Conservation (phyloP, 2,329 filamentous ascomycete genomes). For the Scedosporium boydii region DNA sequence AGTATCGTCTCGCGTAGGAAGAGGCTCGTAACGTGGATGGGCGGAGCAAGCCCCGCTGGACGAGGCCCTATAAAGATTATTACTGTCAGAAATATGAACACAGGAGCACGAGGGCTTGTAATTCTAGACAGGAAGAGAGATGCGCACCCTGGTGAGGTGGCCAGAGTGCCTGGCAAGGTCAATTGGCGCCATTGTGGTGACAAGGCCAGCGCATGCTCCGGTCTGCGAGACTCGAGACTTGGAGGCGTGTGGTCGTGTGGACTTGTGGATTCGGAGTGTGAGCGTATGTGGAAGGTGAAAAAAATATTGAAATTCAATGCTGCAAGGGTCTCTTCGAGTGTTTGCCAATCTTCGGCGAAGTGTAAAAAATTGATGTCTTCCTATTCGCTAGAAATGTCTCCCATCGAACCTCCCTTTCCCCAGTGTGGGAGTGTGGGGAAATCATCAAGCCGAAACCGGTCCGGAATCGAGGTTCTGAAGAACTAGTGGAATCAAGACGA, state of each 20-base stretch:
- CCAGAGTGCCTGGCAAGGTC: slow-evolving; percentile 39
- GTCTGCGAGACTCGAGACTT: not conserved
- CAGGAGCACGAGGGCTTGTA: too few relatives aligned
- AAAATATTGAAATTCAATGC: not conserved
- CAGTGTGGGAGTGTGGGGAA: not conserved
- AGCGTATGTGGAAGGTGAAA: not conserved
- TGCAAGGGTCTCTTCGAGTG: not conserved
- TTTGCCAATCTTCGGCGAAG: not conserved
- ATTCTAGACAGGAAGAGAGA: not conserved
- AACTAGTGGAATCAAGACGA: too few relatives aligned
- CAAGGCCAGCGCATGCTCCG: not conserved
- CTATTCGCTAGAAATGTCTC: not conserved
- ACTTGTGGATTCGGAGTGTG: too few relatives aligned
- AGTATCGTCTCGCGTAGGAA: slow-evolving; percentile 25
- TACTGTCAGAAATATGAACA: too few relatives aligned
- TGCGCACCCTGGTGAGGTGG: slow-evolving; percentile 34
- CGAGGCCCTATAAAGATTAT: slow-evolving; percentile 22
- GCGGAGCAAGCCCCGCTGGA: slow-evolving; percentile 20
- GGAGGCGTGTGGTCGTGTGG: too few relatives aligned
- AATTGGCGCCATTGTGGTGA: slow-evolving; percentile 37
- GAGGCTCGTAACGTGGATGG: slow-evolving; percentile 19
- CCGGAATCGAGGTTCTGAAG: too few relatives aligned
- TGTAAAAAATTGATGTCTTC: not conserved
- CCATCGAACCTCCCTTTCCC: not conserved
- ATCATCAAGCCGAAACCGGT: not conserved